Base-by-base conservation (phyloP, 73 alveolate species). In the Diophrys appendiculata region DNA sequence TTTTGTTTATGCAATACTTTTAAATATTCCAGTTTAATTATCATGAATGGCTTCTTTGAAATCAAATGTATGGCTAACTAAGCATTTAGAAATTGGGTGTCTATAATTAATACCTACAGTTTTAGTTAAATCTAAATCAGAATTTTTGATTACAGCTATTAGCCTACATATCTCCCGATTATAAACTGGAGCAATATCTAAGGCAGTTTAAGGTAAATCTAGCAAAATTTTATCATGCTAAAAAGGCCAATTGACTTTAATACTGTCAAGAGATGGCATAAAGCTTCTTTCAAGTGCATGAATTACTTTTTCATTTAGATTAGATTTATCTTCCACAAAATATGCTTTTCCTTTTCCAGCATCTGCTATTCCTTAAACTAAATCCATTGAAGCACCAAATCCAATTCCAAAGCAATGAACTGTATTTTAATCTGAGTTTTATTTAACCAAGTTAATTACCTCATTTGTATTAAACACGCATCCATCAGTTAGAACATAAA, bases 401-500 rank as follows among this genome's bases (percentile, higher is more conserved):
- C 97, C 94, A 56, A 87, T 87, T 0, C 94, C 94, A 29, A 87
- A 54, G 27, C 89, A 29, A 55, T 91, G 89, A 0, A 82, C 70
- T 26, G 73, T 64, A 27, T 23, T 13, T 8, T 56, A 24, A 14
- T 28, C 13, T 69, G 8, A 3, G 71, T 76, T 28, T 52, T 76
- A 27, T 26, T 64, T 24, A 24, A 76, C 69, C 5, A 56, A 43
- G 18, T 56, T 22, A 1, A 76, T 28, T 11, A 76, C 85, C 2
- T 76, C 76, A 14, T 55, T 35, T 1, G 85, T 60, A 65, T 76
- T 76, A 68, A 76, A 76, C 29, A 76, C 85, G 1, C 34, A 60
- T 1, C 97, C 97, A 89, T 92, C 97, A 2, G 97, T 92, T 54
- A 92, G 76, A 55, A 92, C 43, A 69, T 76, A 91, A 75, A 91